phyloP scores from a whole-genome alignment of 2,329 filamentous ascomycete species.

The Diaporthe eres region DNA sequence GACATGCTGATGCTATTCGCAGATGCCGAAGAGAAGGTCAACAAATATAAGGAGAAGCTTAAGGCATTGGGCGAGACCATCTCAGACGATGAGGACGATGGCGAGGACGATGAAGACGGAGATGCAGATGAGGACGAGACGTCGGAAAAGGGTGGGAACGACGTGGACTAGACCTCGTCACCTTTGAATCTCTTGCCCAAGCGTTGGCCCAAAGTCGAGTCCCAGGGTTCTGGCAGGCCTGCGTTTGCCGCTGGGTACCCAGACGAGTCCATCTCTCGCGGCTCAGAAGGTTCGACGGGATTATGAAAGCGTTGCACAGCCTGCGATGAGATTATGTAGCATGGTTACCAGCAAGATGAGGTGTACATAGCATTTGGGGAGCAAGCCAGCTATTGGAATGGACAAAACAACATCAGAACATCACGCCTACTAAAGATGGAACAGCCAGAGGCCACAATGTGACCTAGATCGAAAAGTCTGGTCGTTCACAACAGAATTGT shows the following conservation, averaged over 20 bases:
- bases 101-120: constrained; percentile 68
- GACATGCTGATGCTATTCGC: constrained; percentile 86
- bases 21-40: constrained; percentile 83
- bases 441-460: neutral
- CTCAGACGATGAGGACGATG: constrained; percentile 82
- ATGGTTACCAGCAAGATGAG: neutral
- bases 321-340: neutral
- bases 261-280: neutral
- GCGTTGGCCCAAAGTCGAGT: neutral
- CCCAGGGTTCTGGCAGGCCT: neutral
- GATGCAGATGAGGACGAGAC: constrained; percentile 63
- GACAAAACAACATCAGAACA: constrained; percentile 28
- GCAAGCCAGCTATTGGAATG: constrained; percentile 11
- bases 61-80: constrained; percentile 77
- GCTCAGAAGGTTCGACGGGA: neutral
- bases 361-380: constrained; percentile 3
- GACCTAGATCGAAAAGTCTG: neutral
- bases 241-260: neutral
- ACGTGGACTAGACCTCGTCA: constrained; percentile 35
- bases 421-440: constrained; percentile 22
- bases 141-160: constrained; percentile 43
- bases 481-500: neutral
- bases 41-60: constrained; percentile 80
- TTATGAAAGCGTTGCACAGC: constrained; percentile 20
- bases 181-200: neutral